Percentiles rank a stretch among this genome's conserved stretches.
These are phyloP conservation scores for Aspergillus egyptiacus DNA, from an alignment of 495 filamentous ascomycete genomes.

Conservation along the genomic window DNA sequence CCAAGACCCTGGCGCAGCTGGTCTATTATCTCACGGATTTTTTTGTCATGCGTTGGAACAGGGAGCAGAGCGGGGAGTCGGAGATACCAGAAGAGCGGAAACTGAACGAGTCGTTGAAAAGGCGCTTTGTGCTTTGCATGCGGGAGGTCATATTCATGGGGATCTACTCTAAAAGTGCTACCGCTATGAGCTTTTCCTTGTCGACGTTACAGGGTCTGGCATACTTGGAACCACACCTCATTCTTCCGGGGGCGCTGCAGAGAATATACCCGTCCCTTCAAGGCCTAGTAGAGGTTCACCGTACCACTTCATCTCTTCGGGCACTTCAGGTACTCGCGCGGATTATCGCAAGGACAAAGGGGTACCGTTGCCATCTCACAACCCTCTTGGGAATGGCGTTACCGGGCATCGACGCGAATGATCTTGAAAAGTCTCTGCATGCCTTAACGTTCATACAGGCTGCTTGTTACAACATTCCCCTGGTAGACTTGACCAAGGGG, in stretches of 20 bases:
- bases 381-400: constrained; percentile 85
- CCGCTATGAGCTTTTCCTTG: constrained; percentile 83
- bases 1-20: constrained; percentile 80
- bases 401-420: constrained; percentile 96
- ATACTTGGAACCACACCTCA: constrained; percentile 85
- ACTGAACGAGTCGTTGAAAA: constrained; percentile 74
- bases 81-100: constrained; percentile 71
- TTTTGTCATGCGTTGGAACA: constrained; percentile 97
- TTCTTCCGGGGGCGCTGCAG: constrained; percentile 89
- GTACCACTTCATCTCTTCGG: constrained; percentile 88
- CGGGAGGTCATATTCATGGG: constrained; percentile 97
- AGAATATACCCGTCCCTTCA: constrained; percentile 95
- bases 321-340: constrained; percentile 83
- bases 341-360: constrained; percentile 84
- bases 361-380: constrained; percentile 91
- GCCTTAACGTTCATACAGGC: constrained; percentile 92
- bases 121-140: constrained; percentile 83
- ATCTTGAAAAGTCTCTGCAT: constrained; percentile 92
- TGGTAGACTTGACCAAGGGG: constrained; percentile 72
- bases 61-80: constrained; percentile 87
- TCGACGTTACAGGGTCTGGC: constrained; percentile 84
- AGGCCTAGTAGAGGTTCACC: constrained; percentile 93
- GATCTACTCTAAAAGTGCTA: constrained; percentile 89
- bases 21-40: constrained; percentile 92
- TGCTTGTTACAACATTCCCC: constrained; percentile 90